Conservation (phyloP, 2,329 filamentous ascomycete genomes). For the Aspergillus awamori region DNA sequence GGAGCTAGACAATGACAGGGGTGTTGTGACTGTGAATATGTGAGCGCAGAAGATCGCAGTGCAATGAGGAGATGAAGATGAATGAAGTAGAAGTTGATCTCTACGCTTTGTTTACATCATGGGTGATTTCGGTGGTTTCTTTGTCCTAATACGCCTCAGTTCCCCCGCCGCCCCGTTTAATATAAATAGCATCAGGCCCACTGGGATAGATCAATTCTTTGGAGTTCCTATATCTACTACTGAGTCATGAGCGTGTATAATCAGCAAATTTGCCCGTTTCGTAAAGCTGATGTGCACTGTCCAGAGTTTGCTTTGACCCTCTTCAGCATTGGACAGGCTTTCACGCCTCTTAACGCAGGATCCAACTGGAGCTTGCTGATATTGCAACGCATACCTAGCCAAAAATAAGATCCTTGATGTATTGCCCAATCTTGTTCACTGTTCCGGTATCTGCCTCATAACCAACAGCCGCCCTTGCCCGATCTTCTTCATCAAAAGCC, state of each 20-base stretch:
- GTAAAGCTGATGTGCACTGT: too few relatives aligned
- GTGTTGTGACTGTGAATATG: too few relatives aligned
- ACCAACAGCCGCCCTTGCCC: slow-evolving; percentile 2
- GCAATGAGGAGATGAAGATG: neutral
- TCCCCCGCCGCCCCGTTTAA: neutral
- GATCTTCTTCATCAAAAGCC: slow-evolving; percentile 31
- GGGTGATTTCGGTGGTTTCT: neutral
- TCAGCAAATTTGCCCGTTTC: too few relatives aligned
- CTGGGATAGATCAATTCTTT: too few relatives aligned
- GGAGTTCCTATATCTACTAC: too few relatives aligned
- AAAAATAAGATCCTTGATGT: neutral
- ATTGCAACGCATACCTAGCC: neutral
- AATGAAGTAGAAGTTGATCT: neutral
- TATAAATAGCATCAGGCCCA: too few relatives aligned
- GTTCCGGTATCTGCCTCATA: neutral
- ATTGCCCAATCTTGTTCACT: neutral
- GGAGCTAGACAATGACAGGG: too few relatives aligned
- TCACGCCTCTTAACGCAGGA: too few relatives aligned
- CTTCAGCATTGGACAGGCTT: too few relatives aligned
- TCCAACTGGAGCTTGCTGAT: neutral
- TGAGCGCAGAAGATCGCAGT: neutral
- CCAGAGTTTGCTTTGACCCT: too few relatives aligned
- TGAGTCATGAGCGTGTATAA: too few relatives aligned
- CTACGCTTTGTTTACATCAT: neutral
- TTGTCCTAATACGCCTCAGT: neutral